phyloP scores from a whole-genome alignment of 805 yeast genomes.

The Candida montana region DNA sequence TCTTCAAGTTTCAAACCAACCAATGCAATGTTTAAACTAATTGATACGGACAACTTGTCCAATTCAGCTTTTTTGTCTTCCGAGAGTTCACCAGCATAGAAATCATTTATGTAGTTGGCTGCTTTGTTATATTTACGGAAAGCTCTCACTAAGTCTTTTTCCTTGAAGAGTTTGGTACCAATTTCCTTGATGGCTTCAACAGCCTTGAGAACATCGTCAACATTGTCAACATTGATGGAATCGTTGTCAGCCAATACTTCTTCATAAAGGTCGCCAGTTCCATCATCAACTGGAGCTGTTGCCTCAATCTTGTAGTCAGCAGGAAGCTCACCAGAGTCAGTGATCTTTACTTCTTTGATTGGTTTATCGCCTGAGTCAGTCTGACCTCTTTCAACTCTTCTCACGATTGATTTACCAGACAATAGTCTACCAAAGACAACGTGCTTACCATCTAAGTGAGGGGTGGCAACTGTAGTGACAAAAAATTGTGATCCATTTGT shows the following conservation, averaged over 20 bases:
- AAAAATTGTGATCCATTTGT: constrained; percentile 97
- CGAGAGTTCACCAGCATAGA: constrained; percentile 63
- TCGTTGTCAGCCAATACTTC: constrained; percentile 72
- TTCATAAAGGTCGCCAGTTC: constrained; percentile 81
- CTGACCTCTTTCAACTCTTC: constrained; percentile 66
- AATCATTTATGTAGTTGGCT: constrained; percentile 59
- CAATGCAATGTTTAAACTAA: constrained; percentile 68
- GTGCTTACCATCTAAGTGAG: constrained; percentile 93
- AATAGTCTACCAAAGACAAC: constrained; percentile 93
- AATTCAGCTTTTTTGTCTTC: constrained; percentile 47
- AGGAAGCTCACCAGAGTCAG: constrained; percentile 74
- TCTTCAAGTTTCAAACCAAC: constrained; percentile 61
- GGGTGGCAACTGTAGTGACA: constrained; percentile 87
- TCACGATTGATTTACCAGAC: constrained; percentile 73
- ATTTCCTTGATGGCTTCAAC: constrained; percentile 62
- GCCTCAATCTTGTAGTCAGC: constrained; percentile 47
- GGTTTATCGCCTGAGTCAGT: constrained; percentile 73
- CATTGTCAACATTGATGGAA: constrained; percentile 49
- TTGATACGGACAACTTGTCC: constrained; percentile 53
- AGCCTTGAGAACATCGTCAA: constrained; percentile 65
- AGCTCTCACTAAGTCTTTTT: constrained; percentile 52
- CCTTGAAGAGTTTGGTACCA: constrained; percentile 73
- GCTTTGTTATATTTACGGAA: constrained; percentile 71
- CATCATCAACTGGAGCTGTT: constrained; percentile 52
- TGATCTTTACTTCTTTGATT: constrained; percentile 57